Conservation (phyloP, 768 basidiomycete species). For the Mycena indigotica region DNA sequence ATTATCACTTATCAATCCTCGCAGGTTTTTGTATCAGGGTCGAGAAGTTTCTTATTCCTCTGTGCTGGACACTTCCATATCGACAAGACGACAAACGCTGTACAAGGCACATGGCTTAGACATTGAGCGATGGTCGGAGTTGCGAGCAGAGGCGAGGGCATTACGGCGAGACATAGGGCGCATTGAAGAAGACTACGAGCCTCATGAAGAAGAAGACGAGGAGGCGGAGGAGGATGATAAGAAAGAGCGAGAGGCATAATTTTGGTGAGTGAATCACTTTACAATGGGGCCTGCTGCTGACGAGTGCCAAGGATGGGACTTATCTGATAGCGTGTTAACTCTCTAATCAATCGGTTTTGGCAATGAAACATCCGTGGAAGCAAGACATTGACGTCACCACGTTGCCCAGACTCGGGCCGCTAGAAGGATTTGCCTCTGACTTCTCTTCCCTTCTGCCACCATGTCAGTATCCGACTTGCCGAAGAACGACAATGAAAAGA, state of each 20-base stretch:
- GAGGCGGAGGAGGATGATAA: slow-evolving; percentile 32
- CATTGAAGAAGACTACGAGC: slow-evolving; percentile 63
- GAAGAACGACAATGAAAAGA: too few species aligned
- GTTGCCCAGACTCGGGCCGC: neutral
- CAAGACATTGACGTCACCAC: neutral
- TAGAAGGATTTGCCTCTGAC: too few species aligned
- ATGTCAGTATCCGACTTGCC: too few species aligned
- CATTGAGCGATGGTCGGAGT: slow-evolving; percentile 61
- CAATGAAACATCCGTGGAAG: neutral
- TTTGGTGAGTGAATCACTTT: too few species aligned
- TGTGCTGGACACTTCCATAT: slow-evolving; percentile 59
- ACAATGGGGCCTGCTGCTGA: too few species aligned
- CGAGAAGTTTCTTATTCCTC: slow-evolving; percentile 69
- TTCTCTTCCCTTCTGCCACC: too few species aligned
- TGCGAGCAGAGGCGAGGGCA: slow-evolving; percentile 49
- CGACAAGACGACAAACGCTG: slow-evolving; percentile 53
- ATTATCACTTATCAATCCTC: too few species aligned
- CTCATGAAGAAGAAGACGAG: slow-evolving; percentile 34
- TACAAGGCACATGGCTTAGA: slow-evolving; percentile 62
- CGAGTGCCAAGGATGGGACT: neutral
- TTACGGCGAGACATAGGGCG: slow-evolving; percentile 55
- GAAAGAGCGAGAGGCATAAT: slow-evolving; percentile 19
- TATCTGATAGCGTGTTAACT: neutral
- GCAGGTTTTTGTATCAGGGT: slow-evolving; percentile 61
- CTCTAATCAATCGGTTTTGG: neutral